Base-by-base conservation (phyloP, 1,284 basidiomycete species). In the Exobasidium rhododendri region DNA sequence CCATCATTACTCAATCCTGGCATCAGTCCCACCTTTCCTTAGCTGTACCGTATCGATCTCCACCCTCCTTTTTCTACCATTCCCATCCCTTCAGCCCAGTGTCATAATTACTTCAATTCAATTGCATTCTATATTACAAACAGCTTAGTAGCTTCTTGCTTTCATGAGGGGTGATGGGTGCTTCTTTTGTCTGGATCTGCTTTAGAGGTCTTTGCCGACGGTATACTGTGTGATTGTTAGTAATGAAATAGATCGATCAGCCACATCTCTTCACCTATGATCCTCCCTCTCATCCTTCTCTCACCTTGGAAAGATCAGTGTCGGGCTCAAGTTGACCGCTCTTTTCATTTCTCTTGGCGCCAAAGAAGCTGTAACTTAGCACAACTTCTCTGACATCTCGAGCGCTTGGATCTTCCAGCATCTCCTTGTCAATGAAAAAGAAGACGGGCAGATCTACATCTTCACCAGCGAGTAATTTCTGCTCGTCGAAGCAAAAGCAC, bases 401-500 rank as follows among this genome's bases (percentile, higher is more conserved):
- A 80, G 93, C 90, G 2, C 86, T 82, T 1, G 92, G 92, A 73
- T 98, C 96, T 14, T 97, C 93, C 47, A 94, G 83, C 62, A 97
- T 87, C 77, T 98, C 96, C 64, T 90, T 89, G 83, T 99, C 96
- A 69, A 98, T 94, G 83, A 99, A 99, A 84, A 98, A 99, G 67
- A 98, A 86, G 29, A 99, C 85, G 17, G 96, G 96, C 85, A 98
- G 90, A 81, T 99, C 96, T 20, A 99, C 91, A 81, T 97, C 94
- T 82, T 98, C 96, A 24, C 90, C 89, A 0, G 94, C 94, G 24
- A 97, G 83, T 20, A 99, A 85, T 74, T 89, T 91, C 81, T 99
- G 96, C 80, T 98, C 96, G 81, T 99, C 96, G 73, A 98, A 98
- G 82, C 96, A 99, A 84, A 99, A 99, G 74, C 96, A 99, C 81